These are phyloP conservation scores for Periconia sp. DNA, from an alignment of 2,329 filamentous ascomycete species.

Conservation along the genomic window DNA sequence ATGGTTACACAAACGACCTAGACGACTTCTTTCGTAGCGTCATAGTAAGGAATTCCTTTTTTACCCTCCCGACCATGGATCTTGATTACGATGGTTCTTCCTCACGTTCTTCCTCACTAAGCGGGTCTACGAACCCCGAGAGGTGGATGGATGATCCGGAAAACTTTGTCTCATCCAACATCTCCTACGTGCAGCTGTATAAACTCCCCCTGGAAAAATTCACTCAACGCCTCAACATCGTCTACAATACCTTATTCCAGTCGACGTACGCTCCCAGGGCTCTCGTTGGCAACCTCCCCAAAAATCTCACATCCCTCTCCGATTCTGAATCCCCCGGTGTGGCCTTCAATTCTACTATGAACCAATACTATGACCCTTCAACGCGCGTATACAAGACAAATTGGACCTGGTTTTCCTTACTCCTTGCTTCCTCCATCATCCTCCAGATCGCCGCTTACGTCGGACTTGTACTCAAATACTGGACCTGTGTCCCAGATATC, in stretches of 20 bases:
- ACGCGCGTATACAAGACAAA: conserved; percentile 23
- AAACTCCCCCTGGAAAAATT: conserved; percentile 22
- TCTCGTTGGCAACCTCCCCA: conserved; percentile 26
- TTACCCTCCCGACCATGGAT: conserved; percentile 22
- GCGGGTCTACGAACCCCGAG: conserved; percentile 31
- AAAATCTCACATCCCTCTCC: conserved; percentile 19
- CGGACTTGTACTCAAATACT: conserved; percentile 34
- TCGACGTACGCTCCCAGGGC: conserved; percentile 31
- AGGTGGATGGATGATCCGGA: conserved; percentile 29
- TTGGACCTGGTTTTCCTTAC: conserved; percentile 33
- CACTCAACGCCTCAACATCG: conserved; percentile 26
- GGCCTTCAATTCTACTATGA: conserved; percentile 25
- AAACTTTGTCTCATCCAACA: conserved; percentile 26
- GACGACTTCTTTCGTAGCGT: conserved; percentile 15
- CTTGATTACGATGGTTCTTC: conserved; percentile 16
- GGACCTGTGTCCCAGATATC: conserved; percentile 35
- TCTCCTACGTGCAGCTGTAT: conserved; percentile 23
- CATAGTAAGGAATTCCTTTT: conserved; percentile 13
- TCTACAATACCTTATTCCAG: conserved; percentile 37
- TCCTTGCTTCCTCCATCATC: conserved; percentile 30
- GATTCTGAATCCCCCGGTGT: conserved; percentile 1
- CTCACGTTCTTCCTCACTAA: conserved; percentile 2
- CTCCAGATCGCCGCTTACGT: conserved; percentile 31
- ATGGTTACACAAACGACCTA: conserved; percentile 17
- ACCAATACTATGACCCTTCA: conserved; percentile 5